Conservation (phyloP, 495 filamentous ascomycete species). For the Letharia lupina region DNA sequence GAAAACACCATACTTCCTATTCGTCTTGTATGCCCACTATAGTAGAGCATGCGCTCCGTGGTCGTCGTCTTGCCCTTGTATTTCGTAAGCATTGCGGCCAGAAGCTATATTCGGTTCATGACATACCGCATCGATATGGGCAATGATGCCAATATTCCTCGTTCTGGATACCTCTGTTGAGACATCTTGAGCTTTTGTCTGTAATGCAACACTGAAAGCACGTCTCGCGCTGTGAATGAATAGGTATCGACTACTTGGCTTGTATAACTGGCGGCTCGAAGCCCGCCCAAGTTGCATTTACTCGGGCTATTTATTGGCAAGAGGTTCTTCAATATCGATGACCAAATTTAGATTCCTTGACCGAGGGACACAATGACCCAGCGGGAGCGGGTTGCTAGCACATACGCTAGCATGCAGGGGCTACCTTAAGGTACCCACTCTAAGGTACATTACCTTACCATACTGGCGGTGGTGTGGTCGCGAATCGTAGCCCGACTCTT, state of each 20-base stretch:
- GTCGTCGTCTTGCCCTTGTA: constrained; percentile 92
- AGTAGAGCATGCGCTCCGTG: constrained; percentile 98
- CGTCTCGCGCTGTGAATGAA: background rate
- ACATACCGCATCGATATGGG: constrained; percentile 91
- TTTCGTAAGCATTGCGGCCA: constrained; percentile 8
- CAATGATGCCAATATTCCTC: constrained; percentile 97
- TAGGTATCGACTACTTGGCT: background rate
- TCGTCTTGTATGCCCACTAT: constrained; percentile 79
- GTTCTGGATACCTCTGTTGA: constrained; percentile 35
- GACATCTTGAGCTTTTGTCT: constrained; percentile 5
- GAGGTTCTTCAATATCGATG: background rate
- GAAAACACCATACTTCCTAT: constrained; percentile 56
- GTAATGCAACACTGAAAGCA: background rate
- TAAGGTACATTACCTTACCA: no score
- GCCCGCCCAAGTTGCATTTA: constrained; percentile 12
- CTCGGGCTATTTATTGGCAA: background rate
- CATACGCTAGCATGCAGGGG: background rate
- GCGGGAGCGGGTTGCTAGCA: background rate
- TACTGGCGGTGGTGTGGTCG: background rate
- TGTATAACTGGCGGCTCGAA: background rate
- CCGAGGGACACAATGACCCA: background rate
- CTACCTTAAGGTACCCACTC: no score
- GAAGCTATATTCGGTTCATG: background rate
- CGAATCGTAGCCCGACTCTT: background rate
- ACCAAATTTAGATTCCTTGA: no score